phyloP scores from a whole-genome alignment of 345 rosid genomes.

The Ceriops tagal region DNA sequence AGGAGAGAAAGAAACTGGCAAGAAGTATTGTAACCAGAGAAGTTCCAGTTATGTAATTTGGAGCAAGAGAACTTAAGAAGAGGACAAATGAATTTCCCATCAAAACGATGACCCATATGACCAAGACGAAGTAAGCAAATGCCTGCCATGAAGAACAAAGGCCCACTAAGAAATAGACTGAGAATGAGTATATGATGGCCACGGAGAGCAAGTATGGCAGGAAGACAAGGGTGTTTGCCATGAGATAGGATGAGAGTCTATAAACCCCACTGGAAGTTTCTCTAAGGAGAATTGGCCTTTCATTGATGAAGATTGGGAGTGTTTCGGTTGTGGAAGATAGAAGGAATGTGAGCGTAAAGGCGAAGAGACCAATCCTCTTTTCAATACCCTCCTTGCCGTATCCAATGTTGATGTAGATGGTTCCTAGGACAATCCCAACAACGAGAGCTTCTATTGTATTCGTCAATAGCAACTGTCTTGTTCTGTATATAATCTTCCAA shows the following conservation, averaged over 20 bases:
- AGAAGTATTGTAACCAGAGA: constrained; percentile 68
- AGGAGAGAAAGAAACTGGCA: constrained; percentile 79
- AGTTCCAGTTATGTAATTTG: constrained; percentile 87
- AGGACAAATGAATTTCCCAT: constrained; percentile 92
- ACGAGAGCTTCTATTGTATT: constrained; percentile 74
- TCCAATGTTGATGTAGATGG: constrained; percentile 79
- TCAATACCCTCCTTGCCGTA: constrained; percentile 64
- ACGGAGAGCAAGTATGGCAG: constrained; percentile 68
- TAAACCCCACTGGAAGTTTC: constrained; percentile 86
- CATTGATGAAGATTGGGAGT: constrained; percentile 87
- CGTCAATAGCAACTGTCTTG: constrained; percentile 75
- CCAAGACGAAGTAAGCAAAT: constrained; percentile 66
- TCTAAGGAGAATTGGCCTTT: constrained; percentile 68
- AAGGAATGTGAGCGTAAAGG: constrained; percentile 91
- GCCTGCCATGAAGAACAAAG: constrained; percentile 77
- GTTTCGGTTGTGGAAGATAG: constrained; percentile 93
- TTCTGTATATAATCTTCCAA: constrained; percentile 85
- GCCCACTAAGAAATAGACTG: constrained; percentile 80
- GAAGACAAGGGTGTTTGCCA: constrained; percentile 85
- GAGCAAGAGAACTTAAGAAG: constrained; percentile 82
- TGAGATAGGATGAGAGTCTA: constrained; percentile 71
- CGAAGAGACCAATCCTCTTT: constrained; percentile 85
- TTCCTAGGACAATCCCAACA: constrained; percentile 89
- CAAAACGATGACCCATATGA: constrained; percentile 70
- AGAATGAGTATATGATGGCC: constrained; percentile 58